Conservation (phyloP, 73 alveolate species). For the Blepharisma japonicum region DNA sequence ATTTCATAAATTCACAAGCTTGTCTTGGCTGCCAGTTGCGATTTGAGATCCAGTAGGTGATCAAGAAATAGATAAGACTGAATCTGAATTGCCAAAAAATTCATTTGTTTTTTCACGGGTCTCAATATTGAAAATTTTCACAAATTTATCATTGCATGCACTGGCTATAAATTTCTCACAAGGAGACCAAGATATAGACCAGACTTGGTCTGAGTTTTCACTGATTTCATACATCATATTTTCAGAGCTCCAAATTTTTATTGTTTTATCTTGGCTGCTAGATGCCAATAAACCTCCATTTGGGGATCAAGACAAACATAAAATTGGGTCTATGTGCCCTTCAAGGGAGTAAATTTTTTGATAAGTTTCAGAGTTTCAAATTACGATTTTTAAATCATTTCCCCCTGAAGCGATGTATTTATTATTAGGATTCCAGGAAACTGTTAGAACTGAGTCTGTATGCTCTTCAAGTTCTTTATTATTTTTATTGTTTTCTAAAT, state of each 20-base stretch:
- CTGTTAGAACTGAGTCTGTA: constrained; percentile 5
- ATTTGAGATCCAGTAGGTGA: background rate
- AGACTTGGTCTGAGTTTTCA: background rate
- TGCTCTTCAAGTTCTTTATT: background rate
- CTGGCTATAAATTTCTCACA: background rate
- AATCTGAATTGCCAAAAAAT: background rate
- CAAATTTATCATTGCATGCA: background rate
- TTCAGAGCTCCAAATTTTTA: constrained; percentile 1
- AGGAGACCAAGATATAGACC: background rate
- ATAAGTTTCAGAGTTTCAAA: background rate
- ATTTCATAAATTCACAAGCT: background rate
- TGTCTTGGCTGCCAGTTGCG: background rate
- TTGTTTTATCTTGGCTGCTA: background rate
- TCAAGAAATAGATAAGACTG: background rate
- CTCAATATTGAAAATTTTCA: background rate
- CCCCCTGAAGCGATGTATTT: constrained; percentile 9
- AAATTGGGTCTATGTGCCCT: constrained; percentile 15
- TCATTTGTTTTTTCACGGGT: background rate
- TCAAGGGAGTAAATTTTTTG: background rate
- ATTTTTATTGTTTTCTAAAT: background rate
- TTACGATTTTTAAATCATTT: background rate
- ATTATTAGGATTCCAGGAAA: background rate
- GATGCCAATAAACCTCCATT: background rate
- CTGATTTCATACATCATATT: background rate
- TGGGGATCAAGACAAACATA: background rate